These are phyloP conservation scores for Pogostemon cablin DNA, from an alignment of 257 asterid genomes.

Conservation along the genomic window DNA sequence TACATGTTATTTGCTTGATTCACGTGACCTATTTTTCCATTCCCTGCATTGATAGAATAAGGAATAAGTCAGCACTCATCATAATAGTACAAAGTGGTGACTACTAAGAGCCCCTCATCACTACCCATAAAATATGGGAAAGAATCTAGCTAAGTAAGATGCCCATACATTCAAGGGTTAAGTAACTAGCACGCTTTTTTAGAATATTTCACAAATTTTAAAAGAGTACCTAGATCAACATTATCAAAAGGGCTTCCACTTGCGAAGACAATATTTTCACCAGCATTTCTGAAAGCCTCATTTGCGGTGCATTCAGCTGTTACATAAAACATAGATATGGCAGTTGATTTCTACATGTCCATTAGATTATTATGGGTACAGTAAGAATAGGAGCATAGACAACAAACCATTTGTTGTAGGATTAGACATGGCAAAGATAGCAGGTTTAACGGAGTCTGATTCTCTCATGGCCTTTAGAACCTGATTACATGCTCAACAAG, in stretches of 20 bases:
- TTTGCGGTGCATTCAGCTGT: slow-evolving; percentile 97
- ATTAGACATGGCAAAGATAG: slow-evolving; percentile 98
- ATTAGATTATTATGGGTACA: slow-evolving; percentile 21
- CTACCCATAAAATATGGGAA: slow-evolving; percentile 9
- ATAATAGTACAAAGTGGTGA: slow-evolving; percentile 10
- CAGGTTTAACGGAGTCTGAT: slow-evolving; percentile 87
- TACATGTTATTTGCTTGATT: slow-evolving; percentile 99
- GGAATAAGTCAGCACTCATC: slow-evolving; percentile 28
- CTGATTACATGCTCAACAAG: slow-evolving; percentile 50
- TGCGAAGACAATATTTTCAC: slow-evolving; percentile 87
- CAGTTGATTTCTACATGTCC: slow-evolving; percentile 30
- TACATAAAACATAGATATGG: slow-evolving; percentile 37
- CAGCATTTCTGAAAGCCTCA: slow-evolving; percentile 93
- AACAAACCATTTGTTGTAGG: slow-evolving; percentile 90
- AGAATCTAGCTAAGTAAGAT: slow-evolving; percentile 20
- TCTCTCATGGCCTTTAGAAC: slow-evolving; percentile 92
- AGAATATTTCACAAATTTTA: slow-evolving; percentile 5
- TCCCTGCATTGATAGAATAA: slow-evolving; percentile 55
- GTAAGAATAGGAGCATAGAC: slow-evolving; percentile 16
- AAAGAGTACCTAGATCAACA: slow-evolving; percentile 80
- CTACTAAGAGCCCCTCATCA: slow-evolving; percentile 12
- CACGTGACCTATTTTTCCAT: slow-evolving; percentile 82
- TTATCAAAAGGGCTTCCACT: slow-evolving; percentile 97
- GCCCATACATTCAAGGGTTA: slow-evolving; percentile 11
- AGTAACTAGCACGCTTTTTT: slow-evolving; percentile 26